Evolutionary conservation across 202 grass and related monocot species (phyloP).

Genomic region (Brachypodium distachyon): DNA sequence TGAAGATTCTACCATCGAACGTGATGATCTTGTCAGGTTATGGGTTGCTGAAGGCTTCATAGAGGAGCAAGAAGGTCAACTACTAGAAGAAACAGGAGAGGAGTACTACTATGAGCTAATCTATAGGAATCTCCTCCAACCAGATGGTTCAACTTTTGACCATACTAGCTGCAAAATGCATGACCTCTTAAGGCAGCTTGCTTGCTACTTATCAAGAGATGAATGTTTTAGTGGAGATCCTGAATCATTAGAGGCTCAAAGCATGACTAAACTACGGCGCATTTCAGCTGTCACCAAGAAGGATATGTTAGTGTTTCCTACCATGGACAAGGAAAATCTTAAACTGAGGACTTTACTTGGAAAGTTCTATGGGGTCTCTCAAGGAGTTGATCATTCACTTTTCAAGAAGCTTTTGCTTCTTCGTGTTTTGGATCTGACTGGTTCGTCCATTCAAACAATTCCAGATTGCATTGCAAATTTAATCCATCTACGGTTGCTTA

Average conservation of each 20-base stretch:
- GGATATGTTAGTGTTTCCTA: not conserved
- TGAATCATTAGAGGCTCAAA: not conserved
- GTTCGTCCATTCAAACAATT: not conserved
- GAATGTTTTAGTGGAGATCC: not conserved
- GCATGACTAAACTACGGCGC: not conserved
- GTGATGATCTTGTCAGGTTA: too few relatives aligned
- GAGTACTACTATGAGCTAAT: too few relatives aligned
- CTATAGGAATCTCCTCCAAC: too few relatives aligned
- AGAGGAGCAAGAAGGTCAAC: too few relatives aligned
- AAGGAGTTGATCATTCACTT: not conserved
- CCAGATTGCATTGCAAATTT: not conserved
- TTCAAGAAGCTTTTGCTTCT: not conserved
- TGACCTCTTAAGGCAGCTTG: slow-evolving; percentile 12
- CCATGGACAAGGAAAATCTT: not conserved
- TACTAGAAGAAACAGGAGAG: too few relatives aligned
- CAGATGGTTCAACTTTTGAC: too few relatives aligned
- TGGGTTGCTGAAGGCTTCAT: too few relatives aligned
- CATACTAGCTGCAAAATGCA: too few relatives aligned
- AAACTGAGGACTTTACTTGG: slow-evolving; percentile 2
- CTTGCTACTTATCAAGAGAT: not conserved
- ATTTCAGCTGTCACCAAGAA: not conserved
- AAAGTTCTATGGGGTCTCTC: too few relatives aligned
- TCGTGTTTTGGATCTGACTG: not conserved
- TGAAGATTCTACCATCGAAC: too few relatives aligned
- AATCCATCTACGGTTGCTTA: slow-evolving; percentile 7